Evolutionary conservation across 106 monocot genomes (phyloP).

Genomic region (Hemerocallis citrina): DNA sequence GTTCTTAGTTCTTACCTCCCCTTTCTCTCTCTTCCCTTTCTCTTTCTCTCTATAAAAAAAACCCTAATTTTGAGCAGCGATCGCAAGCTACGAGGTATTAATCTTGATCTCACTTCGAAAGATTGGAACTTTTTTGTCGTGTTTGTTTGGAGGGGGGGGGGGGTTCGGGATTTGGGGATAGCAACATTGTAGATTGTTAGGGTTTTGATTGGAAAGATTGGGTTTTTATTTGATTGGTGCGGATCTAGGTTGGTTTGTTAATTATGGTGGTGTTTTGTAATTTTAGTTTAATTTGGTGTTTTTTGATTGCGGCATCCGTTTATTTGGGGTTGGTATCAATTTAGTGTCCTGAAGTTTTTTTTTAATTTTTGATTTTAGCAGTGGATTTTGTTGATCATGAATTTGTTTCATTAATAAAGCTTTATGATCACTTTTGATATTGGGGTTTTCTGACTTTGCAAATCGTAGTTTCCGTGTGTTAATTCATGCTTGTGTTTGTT

Average conservation of each 20-base stretch:
- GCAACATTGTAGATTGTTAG: no score
- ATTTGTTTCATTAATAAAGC: neutral
- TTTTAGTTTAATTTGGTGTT: no score
- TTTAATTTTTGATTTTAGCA: neutral
- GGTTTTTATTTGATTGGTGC: neutral
- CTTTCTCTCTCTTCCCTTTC: no score
- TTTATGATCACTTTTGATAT: neutral
- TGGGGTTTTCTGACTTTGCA: neutral
- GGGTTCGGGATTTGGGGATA: no score
- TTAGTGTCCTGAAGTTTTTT: no score
- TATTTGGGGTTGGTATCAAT: no score
- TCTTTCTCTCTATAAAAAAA: neutral
- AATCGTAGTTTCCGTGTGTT: neutral
- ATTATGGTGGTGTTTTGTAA: neutral
- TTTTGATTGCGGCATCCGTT: no score
- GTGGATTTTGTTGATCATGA: neutral
- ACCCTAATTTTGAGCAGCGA: constrained; percentile 9
- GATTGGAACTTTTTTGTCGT: neutral
- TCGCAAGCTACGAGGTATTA: constrained; percentile 1
- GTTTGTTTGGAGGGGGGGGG: neutral
- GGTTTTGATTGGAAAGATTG: neutral
- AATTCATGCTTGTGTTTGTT: neutral
- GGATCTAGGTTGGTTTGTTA: neutral
- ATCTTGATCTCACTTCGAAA: neutral
- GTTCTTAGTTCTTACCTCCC: neutral